Percentiles rank a stretch among this genome's conserved stretches.
Conservation (phyloP, 495 filamentous ascomycete genomes). For the Saxispiralis lemnorum region DNA sequence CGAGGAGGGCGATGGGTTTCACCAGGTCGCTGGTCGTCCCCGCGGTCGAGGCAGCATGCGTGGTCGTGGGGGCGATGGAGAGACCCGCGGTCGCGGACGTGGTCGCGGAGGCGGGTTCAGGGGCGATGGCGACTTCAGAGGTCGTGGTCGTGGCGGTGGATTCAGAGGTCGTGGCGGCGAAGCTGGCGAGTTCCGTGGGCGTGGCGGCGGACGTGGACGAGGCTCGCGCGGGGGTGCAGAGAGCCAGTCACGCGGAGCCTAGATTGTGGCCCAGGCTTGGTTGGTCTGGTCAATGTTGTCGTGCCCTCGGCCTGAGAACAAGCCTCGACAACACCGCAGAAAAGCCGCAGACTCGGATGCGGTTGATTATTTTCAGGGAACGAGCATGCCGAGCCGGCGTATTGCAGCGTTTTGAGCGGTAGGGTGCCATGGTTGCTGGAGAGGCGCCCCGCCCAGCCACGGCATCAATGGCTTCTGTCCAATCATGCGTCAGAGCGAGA, state of each 20-base stretch:
- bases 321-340: too few relatives aligned
- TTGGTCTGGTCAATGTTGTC: too few relatives aligned
- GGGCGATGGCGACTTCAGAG: slow-evolving; percentile 8
- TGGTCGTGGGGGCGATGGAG: slow-evolving; percentile 19
- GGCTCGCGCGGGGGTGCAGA: slow-evolving; percentile 2
- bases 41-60: slow-evolving; percentile 27
- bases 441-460: too few relatives aligned
- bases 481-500: too few relatives aligned
- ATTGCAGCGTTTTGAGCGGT: too few relatives aligned
- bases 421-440: too few relatives aligned
- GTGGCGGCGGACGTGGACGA: slow-evolving; percentile 11
- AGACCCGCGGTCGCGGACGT: slow-evolving; percentile 12
- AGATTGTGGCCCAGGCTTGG: too few relatives aligned
- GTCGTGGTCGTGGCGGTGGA: slow-evolving; percentile 24
- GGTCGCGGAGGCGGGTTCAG: slow-evolving; percentile 8
- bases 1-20: slow-evolving; percentile 33
- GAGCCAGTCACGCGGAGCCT: background rate
- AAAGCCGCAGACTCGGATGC: too few relatives aligned
- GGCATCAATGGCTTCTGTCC: too few relatives aligned
- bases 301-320: too few relatives aligned
- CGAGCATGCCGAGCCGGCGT: too few relatives aligned
- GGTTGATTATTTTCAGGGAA: too few relatives aligned
- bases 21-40: slow-evolving; percentile 35
- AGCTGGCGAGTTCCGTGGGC: slow-evolving; percentile 7
- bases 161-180: slow-evolving; percentile 14